Percentiles rank a stretch among this genome's conserved stretches.
phyloP scores from a whole-genome alignment of 1,284 basidiomycete species.

The Baeospora myosura region DNA sequence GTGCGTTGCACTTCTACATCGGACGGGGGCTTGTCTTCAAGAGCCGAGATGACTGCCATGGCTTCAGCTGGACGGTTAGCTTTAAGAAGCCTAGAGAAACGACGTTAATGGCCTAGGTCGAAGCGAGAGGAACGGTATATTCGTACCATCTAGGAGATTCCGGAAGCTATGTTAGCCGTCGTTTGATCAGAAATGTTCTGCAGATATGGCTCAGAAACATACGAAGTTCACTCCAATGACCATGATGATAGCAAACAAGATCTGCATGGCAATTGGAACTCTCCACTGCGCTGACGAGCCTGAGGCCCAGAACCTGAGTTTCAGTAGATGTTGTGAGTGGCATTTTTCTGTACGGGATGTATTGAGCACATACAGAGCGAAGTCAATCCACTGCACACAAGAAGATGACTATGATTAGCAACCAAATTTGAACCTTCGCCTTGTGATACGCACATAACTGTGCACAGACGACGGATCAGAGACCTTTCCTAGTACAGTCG shows the following conservation, averaged over 20 bases:
- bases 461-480: background rate
- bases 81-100: slow-evolving; percentile 43
- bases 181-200: no score
- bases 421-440: no score
- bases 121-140: background rate
- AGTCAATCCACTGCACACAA: no score
- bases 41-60: slow-evolving; percentile 53
- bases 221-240: slow-evolving; percentile 49
- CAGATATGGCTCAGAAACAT: slow-evolving; percentile 18
- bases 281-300: slow-evolving; percentile 58
- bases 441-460: no score
- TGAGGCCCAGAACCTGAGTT: slow-evolving; percentile 40
- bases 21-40: slow-evolving; percentile 47
- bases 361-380: background rate
- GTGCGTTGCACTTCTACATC: slow-evolving; percentile 47
- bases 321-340: background rate
- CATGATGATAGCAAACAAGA: slow-evolving; percentile 55
- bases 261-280: slow-evolving; percentile 64
- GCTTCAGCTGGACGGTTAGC: slow-evolving; percentile 56
- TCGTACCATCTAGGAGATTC: slow-evolving; percentile 59
- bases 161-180: slow-evolving; percentile 49
- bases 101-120: background rate
- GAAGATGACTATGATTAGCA: no score
- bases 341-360: background rate
- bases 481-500: background rate